Percentiles rank a stretch among this genome's conserved stretches.
These are phyloP conservation scores for Ophiostoma triangulosporum DNA, from an alignment of 2,329 filamentous ascomycete genomes.

Conservation along the genomic window DNA sequence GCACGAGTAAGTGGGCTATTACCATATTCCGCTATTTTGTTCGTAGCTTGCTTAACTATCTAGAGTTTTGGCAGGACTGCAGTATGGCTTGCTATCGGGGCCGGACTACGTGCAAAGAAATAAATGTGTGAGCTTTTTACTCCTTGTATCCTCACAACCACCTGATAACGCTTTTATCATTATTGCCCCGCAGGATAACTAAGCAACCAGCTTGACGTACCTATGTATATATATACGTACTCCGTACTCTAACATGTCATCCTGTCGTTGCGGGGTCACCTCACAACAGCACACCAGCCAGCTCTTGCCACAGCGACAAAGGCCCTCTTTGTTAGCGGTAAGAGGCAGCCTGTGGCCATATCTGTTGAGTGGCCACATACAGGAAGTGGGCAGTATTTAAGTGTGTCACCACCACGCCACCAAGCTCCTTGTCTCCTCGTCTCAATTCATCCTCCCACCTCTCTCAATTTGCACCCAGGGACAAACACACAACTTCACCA, in stretches of 20 bases:
- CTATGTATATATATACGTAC: neutral
- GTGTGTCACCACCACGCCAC: neutral
- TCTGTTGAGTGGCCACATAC: neutral
- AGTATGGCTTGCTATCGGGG: neutral
- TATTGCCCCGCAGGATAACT: too few relatives aligned
- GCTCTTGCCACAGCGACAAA: conserved; percentile 5
- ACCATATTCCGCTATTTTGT: too few relatives aligned
- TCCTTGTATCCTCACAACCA: too few relatives aligned
- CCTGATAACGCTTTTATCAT: too few relatives aligned
- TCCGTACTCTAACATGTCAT: neutral
- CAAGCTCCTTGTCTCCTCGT: too few relatives aligned
- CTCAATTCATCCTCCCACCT: neutral
- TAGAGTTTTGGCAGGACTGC: neutral
- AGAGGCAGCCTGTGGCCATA: neutral
- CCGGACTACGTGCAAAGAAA: neutral
- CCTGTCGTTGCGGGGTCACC: conserved; percentile 11
- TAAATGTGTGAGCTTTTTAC: too few relatives aligned
- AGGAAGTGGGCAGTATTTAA: neutral
- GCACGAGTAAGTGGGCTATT: conserved; percentile 7
- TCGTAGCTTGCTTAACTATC: neutral
- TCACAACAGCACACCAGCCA: too few relatives aligned
- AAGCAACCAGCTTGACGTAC: too few relatives aligned
- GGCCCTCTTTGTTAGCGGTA: neutral
- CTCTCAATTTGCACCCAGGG: neutral
- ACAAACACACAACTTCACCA: neutral